Evolutionary conservation across 306 rosid genomes (phyloP).

Genomic region (Lupinus albus): DNA sequence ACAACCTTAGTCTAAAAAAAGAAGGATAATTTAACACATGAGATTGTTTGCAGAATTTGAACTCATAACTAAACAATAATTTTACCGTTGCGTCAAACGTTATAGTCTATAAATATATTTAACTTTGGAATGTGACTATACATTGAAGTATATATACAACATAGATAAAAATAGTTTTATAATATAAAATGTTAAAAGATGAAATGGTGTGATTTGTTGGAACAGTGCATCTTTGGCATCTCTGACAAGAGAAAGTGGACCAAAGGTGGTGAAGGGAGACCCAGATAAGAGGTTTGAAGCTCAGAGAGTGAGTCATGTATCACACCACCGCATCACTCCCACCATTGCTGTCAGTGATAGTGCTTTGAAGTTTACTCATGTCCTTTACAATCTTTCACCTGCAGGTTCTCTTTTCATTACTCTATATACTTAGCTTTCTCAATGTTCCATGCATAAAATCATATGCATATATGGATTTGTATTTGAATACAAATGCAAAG

Average conservation of each 20-base stretch:
- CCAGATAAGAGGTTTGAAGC: conserved; percentile 54
- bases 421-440: too few relatives aligned
- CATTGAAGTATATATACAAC: not conserved
- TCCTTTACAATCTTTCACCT: conserved; percentile 90
- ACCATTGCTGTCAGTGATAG: conserved; percentile 79
- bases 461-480: too few relatives aligned
- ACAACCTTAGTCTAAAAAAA: too few relatives aligned
- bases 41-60: too few relatives aligned
- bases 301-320: conserved; percentile 39
- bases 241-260: conserved; percentile 87
- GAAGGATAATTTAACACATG: too few relatives aligned
- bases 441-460: too few relatives aligned
- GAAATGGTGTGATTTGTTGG: not conserved
- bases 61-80: too few relatives aligned
- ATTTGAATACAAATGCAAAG: too few relatives aligned
- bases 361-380: conserved; percentile 80
- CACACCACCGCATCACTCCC: conserved; percentile 50
- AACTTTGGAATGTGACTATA: not conserved
- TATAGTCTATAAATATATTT: not conserved
- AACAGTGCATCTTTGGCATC: conserved; percentile 92
- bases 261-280: conserved; percentile 84
- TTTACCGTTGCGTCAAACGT: too few relatives aligned
- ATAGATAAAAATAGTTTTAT: too few relatives aligned
- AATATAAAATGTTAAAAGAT: too few relatives aligned
- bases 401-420: conserved; percentile 54